Conservation (phyloP, 345 rosid genomes). For the Citrus inodora region DNA sequence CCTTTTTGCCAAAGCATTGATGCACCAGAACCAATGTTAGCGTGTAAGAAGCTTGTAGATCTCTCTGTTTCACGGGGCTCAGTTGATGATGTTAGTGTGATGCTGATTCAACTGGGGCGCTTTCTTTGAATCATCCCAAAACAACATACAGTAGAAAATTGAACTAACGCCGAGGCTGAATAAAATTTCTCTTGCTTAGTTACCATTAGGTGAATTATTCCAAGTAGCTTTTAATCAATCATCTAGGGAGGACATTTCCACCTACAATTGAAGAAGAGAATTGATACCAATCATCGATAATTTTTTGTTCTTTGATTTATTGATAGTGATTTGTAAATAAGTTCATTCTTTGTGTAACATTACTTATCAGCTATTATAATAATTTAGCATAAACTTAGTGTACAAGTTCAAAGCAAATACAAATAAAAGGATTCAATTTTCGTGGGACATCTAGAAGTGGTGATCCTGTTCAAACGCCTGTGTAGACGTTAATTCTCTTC, state of each 20-base stretch:
- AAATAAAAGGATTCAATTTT: neutral
- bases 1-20: slow-evolving; percentile 39
- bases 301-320: slow-evolving; percentile 13
- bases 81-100: slow-evolving; percentile 70
- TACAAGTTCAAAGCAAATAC: neutral
- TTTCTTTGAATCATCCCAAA: slow-evolving; percentile 20
- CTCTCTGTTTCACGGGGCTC: slow-evolving; percentile 68
- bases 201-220: neutral
- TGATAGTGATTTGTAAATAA: neutral
- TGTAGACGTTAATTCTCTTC: no score
- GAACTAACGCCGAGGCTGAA: neutral
- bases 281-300: neutral
- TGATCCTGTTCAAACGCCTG: neutral
- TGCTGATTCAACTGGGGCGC: slow-evolving; percentile 52
- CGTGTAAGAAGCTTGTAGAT: slow-evolving; percentile 78
- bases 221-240: neutral
- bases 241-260: neutral
- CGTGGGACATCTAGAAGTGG: neutral
- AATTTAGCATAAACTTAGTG: no score
- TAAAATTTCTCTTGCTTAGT: neutral
- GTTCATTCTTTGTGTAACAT: neutral
- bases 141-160: neutral
- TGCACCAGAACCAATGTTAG: slow-evolving; percentile 40
- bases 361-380: neutral
- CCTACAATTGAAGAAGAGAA: no score